A percentile compares a stretch with the other conserved stretches of the same genome.
Conservation (phyloP, 345 rosid genomes). For the Pistacia atlantica region DNA sequence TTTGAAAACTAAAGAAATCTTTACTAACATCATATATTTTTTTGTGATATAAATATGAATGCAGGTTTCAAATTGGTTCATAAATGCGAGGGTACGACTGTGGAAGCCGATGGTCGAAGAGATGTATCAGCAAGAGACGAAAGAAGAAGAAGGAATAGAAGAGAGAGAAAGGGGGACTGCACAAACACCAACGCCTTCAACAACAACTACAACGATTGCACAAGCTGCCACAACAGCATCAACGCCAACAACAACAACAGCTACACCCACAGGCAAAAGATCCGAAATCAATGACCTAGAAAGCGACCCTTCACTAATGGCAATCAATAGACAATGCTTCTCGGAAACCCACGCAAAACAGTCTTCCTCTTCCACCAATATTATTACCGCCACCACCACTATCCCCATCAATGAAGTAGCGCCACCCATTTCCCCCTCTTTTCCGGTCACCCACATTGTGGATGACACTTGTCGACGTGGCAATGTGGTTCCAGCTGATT, state of each 20-base stretch:
- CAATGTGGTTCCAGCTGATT: slow-evolving; percentile 27
- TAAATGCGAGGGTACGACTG: slow-evolving; percentile 95
- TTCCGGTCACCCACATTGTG: slow-evolving; percentile 25
- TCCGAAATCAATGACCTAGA: slow-evolving; percentile 67
- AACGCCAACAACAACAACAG: slow-evolving; percentile 28
- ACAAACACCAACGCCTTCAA: slow-evolving; percentile 61
- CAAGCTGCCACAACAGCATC: slow-evolving; percentile 26
- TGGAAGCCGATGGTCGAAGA: slow-evolving; percentile 99
- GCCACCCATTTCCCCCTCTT: slow-evolving; percentile 34
- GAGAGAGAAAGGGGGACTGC: slow-evolving; percentile 44
- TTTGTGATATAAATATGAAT: background rate
- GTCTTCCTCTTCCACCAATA: slow-evolving; percentile 23
- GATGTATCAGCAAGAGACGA: slow-evolving; percentile 91
- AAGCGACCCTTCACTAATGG: slow-evolving; percentile 65
- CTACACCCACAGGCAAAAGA: slow-evolving; percentile 51
- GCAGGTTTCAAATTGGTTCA: slow-evolving; percentile 99
- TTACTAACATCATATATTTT: too few relatives aligned
- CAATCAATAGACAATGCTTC: slow-evolving; percentile 53
- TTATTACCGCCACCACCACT: slow-evolving; percentile 14
- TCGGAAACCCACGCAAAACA: slow-evolving; percentile 51
- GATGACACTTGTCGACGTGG: slow-evolving; percentile 45
- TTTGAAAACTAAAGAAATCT: background rate
- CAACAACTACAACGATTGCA: slow-evolving; percentile 22
- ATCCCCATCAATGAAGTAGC: slow-evolving; percentile 24
- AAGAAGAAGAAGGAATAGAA: slow-evolving; percentile 45